Base-by-base conservation (phyloP, 164 flowering plant species). In the Piper betle region DNA sequence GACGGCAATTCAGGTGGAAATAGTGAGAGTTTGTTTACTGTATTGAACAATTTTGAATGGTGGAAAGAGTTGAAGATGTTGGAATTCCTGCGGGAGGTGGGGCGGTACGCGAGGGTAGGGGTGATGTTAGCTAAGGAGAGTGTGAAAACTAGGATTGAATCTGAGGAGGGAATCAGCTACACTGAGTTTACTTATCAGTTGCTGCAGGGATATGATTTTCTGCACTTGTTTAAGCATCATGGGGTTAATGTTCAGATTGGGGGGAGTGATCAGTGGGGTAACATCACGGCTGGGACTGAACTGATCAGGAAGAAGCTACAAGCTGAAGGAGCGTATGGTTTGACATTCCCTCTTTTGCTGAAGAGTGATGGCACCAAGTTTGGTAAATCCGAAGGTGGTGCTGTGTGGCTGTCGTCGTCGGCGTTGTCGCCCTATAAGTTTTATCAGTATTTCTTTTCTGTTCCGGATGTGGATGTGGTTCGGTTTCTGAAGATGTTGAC, bases 181-280 rank as follows among this genome's bases (percentile, higher is more conserved):
- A 72, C 74, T 15, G 74, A 77, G 68, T 86, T 88, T 65, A 86
- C 84, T 3, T 88, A 88, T 55, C 93, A 86, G 77, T 58, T 88
- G 10, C 61, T 89, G 66, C 91, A 86, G 68, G 74, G 68, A 3
- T 68, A 68, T 58, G 71, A 72, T 68, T 72, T 72, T 33, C 56
- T 68, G 20, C 56, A 72, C 46, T 20, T 72, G 68, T 72, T 64
- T 58, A 59, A 82, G 66, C 75, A 82, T 53, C 72, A 79, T 62
- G 84, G 81, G 18, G 84, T 86, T 52, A 79, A 57, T 72, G 89
- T 84, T 66, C 96, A 89, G 55, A 82, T 89, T 52, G 96, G 96
- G 5, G 96, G 96, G 4, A 83, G 91, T 65, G 93, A 88, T 70
- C 91, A 86, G 54, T 88, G 93, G 96, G 96, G 92, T 1, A 88